Conservation (phyloP, 768 basidiomycete species). For the Russula abietina region DNA sequence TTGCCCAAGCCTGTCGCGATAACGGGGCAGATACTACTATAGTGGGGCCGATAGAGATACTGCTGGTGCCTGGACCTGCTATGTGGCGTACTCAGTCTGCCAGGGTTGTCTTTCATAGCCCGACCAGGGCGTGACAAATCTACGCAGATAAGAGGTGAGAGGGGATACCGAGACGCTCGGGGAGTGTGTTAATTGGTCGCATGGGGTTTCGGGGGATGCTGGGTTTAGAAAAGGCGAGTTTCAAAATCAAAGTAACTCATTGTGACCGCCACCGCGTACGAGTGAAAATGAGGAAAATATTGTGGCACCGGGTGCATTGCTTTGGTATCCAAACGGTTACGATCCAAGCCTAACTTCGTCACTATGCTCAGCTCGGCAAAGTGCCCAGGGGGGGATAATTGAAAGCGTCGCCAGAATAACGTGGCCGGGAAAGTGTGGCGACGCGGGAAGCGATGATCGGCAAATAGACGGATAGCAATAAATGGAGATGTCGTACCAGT, state of each 20-base stretch:
- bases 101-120: conserved; percentile 14
- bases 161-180: not conserved
- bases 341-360: too few species aligned
- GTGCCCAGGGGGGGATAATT: too few species aligned
- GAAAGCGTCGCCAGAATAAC: too few species aligned
- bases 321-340: not conserved
- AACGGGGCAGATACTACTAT: not conserved
- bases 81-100: not conserved
- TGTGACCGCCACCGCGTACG: too few species aligned
- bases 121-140: conserved; percentile 2
- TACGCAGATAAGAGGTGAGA: not conserved
- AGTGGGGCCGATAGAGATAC: not conserved
- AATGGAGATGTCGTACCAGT: not conserved
- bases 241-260: too few species aligned
- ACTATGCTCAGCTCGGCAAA: too few species aligned
- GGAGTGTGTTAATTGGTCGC: not conserved
- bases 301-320: not conserved
- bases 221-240: too few species aligned
- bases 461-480: not conserved
- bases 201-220: not conserved
- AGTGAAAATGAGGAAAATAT: not conserved
- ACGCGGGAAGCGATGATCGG: too few species aligned
- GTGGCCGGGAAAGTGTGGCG: not conserved
- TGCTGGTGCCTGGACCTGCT: conserved; percentile 4
- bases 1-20: not conserved